Evolutionary conservation across 2,329 filamentous ascomycete species (phyloP).

Genomic region (Trichoderma brevicompactum): DNA sequence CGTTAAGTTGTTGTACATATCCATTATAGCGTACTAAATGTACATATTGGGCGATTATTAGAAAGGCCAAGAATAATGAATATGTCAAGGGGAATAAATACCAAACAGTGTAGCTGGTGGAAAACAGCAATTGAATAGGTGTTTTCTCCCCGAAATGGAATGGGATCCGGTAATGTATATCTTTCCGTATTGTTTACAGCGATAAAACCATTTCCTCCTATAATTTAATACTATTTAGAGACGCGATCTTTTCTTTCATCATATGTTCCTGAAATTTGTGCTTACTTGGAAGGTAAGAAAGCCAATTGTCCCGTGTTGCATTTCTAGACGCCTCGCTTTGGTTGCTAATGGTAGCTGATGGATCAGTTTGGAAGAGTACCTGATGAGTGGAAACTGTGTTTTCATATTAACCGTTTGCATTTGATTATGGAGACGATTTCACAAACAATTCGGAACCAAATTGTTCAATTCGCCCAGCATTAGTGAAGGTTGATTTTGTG

Average conservation of each 20-base stretch:
- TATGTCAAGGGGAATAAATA: not conserved
- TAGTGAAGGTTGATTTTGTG: not conserved
- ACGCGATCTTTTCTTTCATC: not conserved
- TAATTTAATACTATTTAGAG: not conserved
- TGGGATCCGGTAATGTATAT: not conserved
- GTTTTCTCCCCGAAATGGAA: not conserved
- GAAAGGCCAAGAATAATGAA: too few relatives aligned
- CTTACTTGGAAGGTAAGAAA: constrained; percentile 17
- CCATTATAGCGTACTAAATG: constrained; percentile 5
- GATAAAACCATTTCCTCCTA: constrained; percentile 13
- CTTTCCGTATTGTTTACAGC: not conserved
- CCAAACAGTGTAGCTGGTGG: constrained; percentile 18
- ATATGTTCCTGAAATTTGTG: not conserved
- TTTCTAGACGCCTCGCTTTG: not conserved
- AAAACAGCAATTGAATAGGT: constrained; percentile 16
- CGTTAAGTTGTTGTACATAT: constrained; percentile 12
- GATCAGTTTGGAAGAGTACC: constrained; percentile 2
- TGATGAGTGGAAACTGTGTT: not conserved
- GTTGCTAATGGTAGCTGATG: not conserved
- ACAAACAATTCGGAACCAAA: constrained; percentile 16
- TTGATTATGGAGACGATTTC: not conserved
- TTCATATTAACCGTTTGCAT: not conserved
- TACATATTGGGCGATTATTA: not conserved
- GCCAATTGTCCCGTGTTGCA: constrained; percentile 11
- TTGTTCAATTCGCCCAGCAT: constrained; percentile 7